Base-by-base conservation (phyloP, 352 stramenopile species). In the Phytopythium cucurbitacearum region DNA sequence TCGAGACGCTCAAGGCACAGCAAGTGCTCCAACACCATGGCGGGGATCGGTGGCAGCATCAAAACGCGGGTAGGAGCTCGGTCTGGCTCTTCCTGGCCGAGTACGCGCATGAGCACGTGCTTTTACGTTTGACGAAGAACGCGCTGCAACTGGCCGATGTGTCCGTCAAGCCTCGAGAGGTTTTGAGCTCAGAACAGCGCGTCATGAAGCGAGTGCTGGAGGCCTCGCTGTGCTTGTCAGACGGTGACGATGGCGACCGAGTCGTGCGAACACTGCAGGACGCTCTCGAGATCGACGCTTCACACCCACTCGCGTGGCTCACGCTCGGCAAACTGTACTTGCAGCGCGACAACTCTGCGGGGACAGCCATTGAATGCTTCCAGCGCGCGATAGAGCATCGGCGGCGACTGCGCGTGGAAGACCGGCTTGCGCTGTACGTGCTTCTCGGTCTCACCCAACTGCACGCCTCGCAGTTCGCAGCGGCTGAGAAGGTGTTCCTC, bases 1-100 rank as follows among this genome's bases (percentile, higher is more conserved):
- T 90, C 42, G 81, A 94, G 61, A 58, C 92, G 36, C 59, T 90
- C 10, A 73, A 76, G 41, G 77, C 84, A 3, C 71, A 82, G 37
- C 56, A 76, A 38, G 47, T 65, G n/a, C 55, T 84, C 11, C 56
- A 64, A 47, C 56, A 9, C 15, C 32, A 13, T 12, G 53, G 55
- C 10, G 45, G 33, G 12, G 58, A 62, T 15, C 36, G n/a, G 13
- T 58, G 50, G 49, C 42, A 65, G n/a, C 48, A 32, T 9, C 37
- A 42, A 5, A 45, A 40, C 28, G 60, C 55, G 4, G 75, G 71
- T 41, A 34, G 79, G 15, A 71, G 67, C 39, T 59, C 79, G 0
- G 73, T 89, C 11, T 94, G 84, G 80, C 64, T 91, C 61, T 59
- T 71, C 7, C 48, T 92, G 38, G 77, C 67, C 0, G 58, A 76